phyloP scores from a whole-genome alignment of 192 early-diverging fungal genomes.

The Chytriomyces sp. region DNA sequence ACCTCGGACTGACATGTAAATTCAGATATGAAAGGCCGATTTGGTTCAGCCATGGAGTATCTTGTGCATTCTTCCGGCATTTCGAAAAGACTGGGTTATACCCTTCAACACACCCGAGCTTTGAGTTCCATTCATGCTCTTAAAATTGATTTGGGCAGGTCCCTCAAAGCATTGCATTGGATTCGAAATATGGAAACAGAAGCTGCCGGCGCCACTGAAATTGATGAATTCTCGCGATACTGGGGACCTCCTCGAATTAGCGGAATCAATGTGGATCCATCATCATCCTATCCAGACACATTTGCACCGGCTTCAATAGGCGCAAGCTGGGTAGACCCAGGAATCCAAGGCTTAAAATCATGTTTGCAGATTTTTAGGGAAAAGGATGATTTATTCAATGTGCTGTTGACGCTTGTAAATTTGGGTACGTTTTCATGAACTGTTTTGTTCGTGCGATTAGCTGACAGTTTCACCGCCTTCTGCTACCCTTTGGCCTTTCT shows the following conservation, averaged over 20 bases:
- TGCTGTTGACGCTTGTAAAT: conserved; percentile 18
- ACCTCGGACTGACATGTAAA: not conserved
- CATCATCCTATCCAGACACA: conserved; percentile 33
- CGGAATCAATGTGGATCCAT: conserved; percentile 40
- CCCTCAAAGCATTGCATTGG: conserved; percentile 49
- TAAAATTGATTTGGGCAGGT: conserved; percentile 41
- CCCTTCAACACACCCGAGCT: conserved; percentile 22
- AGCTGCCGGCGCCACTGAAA: conserved; percentile 38
- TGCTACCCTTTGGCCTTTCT: not conserved
- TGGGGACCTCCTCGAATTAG: conserved; percentile 40
- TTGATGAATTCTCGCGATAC: conserved; percentile 43
- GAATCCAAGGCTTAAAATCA: conserved; percentile 26
- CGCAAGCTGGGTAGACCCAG: conserved; percentile 33
- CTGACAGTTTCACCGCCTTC: not conserved
- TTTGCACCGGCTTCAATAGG: conserved; percentile 28
- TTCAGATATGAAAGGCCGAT: conserved; percentile 40
- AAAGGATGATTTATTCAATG: conserved; percentile 26
- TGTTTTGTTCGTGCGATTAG: not conserved
- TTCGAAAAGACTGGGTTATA: conserved; percentile 36
- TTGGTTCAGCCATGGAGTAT: conserved; percentile 43
- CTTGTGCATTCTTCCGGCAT: conserved; percentile 37
- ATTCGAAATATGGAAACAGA: conserved; percentile 46
- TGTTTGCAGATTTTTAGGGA: conserved; percentile 11
- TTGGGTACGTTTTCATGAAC: conserved; percentile 20
- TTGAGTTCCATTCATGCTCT: conserved; percentile 39